Conservation (phyloP, 164 flowering plant genomes). For the Chloranthus sessilifolius region DNA sequence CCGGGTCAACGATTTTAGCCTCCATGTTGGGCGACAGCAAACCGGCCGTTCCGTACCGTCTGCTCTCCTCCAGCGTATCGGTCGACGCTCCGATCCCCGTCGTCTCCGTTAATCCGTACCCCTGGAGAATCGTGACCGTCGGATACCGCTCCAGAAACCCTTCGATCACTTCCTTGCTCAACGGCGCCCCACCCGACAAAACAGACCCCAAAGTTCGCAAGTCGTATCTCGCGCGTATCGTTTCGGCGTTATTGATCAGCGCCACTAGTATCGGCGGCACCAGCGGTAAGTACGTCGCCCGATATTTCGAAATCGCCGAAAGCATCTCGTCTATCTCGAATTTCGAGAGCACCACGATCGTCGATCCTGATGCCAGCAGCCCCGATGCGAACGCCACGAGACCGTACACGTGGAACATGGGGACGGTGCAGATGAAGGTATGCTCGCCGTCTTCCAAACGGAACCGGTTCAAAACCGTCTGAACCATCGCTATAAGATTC, state of each 20-base stretch:
- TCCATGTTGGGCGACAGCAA: slow-evolving; percentile 59
- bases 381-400: slow-evolving; percentile 53
- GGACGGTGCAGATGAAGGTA: slow-evolving; percentile 69
- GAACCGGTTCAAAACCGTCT: slow-evolving; percentile 36
- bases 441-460: slow-evolving; percentile 22
- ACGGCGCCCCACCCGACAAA: slow-evolving; percentile 81
- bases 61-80: slow-evolving; percentile 75
- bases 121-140: slow-evolving; percentile 55
- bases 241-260: slow-evolving; percentile 34
- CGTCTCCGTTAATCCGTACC: slow-evolving; percentile 92
- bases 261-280: slow-evolving; percentile 67
- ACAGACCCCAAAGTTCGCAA: slow-evolving; percentile 41
- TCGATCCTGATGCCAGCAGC: slow-evolving; percentile 45
- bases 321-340: slow-evolving; percentile 62
- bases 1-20: slow-evolving; percentile 79
- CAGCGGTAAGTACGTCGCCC: slow-evolving; percentile 46
- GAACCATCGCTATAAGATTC: slow-evolving; percentile 71
- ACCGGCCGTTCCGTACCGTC: slow-evolving; percentile 82
- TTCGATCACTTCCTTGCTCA: slow-evolving; percentile 78
- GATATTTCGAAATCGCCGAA: slow-evolving; percentile 30
- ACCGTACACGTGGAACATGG: slow-evolving; percentile 96
- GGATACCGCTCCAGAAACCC: slow-evolving; percentile 69
- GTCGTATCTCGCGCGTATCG: slow-evolving; percentile 40
- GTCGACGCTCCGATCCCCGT: slow-evolving; percentile 84
- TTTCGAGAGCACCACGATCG: slow-evolving; percentile 47